Evolutionary conservation across 805 yeast species (phyloP).

Genomic region (Jamesozyma jinghongensis): DNA sequence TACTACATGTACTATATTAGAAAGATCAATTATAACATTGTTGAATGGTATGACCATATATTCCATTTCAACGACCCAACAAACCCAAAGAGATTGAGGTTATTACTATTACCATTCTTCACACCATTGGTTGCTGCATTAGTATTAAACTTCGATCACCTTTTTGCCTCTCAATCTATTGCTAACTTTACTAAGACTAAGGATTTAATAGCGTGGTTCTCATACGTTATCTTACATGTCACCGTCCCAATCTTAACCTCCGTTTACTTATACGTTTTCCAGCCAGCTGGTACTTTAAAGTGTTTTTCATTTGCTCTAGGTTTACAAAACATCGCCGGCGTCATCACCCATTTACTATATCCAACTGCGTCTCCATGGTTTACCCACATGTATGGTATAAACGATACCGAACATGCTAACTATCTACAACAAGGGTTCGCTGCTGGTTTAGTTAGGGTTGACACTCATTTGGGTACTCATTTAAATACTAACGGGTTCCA

Average conservation of each 20-base stretch:
- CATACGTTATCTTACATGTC: conserved; percentile 54
- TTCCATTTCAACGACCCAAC: conserved; percentile 13
- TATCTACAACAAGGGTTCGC: conserved; percentile 62
- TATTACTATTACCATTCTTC: conserved; percentile 27
- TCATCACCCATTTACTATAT: conserved; percentile 48
- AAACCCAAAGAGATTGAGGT: conserved; percentile 14
- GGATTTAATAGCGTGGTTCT: conserved; percentile 53
- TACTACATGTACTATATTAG: conserved; percentile 20
- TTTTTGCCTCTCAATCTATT: conserved; percentile 32
- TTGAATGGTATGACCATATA: conserved; percentile 20
- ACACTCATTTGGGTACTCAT: conserved; percentile 52
- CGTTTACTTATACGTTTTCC: conserved; percentile 55
- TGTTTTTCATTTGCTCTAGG: conserved; percentile 50
- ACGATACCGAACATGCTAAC: conserved; percentile 38
- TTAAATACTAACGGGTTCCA: conserved; percentile 55
- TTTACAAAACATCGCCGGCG: conserved; percentile 49
- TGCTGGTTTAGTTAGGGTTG: conserved; percentile 62
- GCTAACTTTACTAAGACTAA: conserved; percentile 34
- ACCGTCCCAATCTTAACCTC: conserved; percentile 53
- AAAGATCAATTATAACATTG: conserved; percentile 13
- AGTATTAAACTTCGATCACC: conserved; percentile 38
- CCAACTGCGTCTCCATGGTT: conserved; percentile 78
- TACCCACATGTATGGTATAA: conserved; percentile 50
- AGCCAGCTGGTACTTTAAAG: conserved; percentile 52
- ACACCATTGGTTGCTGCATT: conserved; percentile 35